Evolutionary conservation across 345 rosid genomes (phyloP), one percentile per base, ranked within the genome.

Genomic region (Aquilaria sinensis): DNA sequence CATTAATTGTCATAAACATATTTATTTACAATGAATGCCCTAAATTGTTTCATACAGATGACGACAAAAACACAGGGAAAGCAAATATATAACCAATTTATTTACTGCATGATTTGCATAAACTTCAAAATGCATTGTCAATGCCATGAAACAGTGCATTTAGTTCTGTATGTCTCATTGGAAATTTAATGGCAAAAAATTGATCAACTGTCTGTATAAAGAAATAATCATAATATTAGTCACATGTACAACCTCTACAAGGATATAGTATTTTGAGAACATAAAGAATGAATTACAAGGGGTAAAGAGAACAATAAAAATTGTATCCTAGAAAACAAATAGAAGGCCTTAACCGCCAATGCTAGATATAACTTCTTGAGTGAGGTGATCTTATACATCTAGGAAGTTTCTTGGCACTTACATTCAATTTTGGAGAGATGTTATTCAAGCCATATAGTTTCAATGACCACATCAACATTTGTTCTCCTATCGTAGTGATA

Each of bases 201-300:
- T 94, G 99, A 81, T 94, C 97, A 53, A 94, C 95, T 29, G 97
- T 94, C 97, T 94, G 95, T 81, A 79, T 48, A 73, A 67, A 61
- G 63, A 13, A 48, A 8, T 10, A 46, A 60, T 11, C 37, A 60
- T 29, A 48, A 9, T 6, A 11, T 11, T 47, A 49, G 29, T 23
- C 11, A 57, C n/a, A 29, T 50, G 63, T 49, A 59, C 50, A 11
- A 47, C 60, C 56, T 58, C 48, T 31, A 50, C 41, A 67, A 7
- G 5, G 45, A 37, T 51, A 66, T 30, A 51, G 52, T 3, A 9
- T 37, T 37, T 5, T 37, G 43, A 37, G 5, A 37, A 37, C 43
- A 37, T 9, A 37, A 37, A 37, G 8, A 37, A 37, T 37, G 43
- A 4, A 2, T 37, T 37, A 6, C 5, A 37, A 37, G 2, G 5